Evolutionary conservation across 352 stramenopile species (phyloP).

Genomic region (Paralagenidium karlingii): DNA sequence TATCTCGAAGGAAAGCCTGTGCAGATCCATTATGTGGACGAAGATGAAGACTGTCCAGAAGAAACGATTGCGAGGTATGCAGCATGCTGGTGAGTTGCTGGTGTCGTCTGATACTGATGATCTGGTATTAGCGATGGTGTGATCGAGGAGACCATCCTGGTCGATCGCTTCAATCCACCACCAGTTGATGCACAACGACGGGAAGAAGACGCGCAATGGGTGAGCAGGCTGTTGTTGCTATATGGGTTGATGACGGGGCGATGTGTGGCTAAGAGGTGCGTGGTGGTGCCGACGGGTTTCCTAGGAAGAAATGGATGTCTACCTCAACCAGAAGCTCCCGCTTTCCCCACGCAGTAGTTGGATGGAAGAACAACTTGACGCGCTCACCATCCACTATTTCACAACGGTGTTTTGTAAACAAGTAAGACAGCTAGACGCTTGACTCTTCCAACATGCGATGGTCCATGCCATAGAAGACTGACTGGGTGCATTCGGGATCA

Average conservation of each 20-base stretch:
- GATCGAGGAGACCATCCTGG: no score
- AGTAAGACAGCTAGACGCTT: no score
- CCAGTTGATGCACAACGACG: constrained; percentile 5
- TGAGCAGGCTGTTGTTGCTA: constrained; percentile 5
- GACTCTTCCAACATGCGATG: no score
- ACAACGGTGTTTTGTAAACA: constrained; percentile 6
- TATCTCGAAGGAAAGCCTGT: constrained; percentile 7
- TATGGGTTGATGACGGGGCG: constrained; percentile 37
- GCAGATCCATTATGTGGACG: constrained; percentile 13
- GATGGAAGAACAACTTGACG: constrained; percentile 22
- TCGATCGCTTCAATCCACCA: no score
- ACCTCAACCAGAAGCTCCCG: not conserved
- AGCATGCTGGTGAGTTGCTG: no score
- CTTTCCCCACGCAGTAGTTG: constrained; percentile 8
- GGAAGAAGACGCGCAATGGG: not conserved
- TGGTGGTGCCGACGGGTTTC: no score
- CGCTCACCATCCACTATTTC: constrained; percentile 22
- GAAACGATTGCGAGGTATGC: no score
- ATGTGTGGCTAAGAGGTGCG: constrained; percentile 11
- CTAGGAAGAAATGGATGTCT: constrained; percentile 2
- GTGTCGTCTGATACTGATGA: no score
- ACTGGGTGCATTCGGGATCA: constrained; percentile 3
- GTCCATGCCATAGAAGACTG: constrained; percentile 6
- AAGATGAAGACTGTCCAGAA: no score
- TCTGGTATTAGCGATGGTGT: no score